Evolutionary conservation across 164 flowering plant species (phyloP), one percentile per base, ranked within the genome.

Genomic region (Tetrastigma voinierianum): DNA sequence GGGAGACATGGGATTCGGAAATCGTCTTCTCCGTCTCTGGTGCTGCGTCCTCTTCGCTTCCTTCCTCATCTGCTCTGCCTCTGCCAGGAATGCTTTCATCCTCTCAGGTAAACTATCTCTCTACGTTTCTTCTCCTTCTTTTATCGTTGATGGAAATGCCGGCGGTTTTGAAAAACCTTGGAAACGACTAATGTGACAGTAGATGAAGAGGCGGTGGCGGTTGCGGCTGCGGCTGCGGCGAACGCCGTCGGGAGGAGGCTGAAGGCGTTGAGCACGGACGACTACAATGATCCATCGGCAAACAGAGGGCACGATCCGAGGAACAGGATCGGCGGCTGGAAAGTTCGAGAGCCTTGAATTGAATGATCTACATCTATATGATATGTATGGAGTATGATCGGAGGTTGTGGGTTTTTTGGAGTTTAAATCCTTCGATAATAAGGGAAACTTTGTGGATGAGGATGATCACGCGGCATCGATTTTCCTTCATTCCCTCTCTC

Each of bases 231-330:
- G n/a, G n/a, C n/a, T n/a, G n/a, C n/a, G n/a, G n/a, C n/a, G n/a
- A n/a, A 7, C 40, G 40, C 32, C 2, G 45, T 16, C 46, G 54
- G 4, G 21, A 72, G 79, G 47, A 75, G 83, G 69, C 68, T 82
- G 40, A 53, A 17, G 59, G 40, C 40, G 40, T 56, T 71, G 63
- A 61, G n/a, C 15, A 7, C 66, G 49, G 25, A 75, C 49, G 87
- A 83, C 51, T 83, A 83, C 60, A 45, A 17, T 17, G 75, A 65
- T 2, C 72, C 84, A 3, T 57, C 79, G 3, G 84, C 87, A 1
- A 83, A 81, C 64, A 68, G 17, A 16, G 78, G 80, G 1, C 87
- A 80, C 40, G 81, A 79, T 65, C 84, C 83, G 15, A 57, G 67
- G 21, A 60, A 52, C 56, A 47, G 56, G 10, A 18, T 15, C 20